Conservation (phyloP, 495 filamentous ascomycete species). For the Penicillium roqueforti region DNA sequence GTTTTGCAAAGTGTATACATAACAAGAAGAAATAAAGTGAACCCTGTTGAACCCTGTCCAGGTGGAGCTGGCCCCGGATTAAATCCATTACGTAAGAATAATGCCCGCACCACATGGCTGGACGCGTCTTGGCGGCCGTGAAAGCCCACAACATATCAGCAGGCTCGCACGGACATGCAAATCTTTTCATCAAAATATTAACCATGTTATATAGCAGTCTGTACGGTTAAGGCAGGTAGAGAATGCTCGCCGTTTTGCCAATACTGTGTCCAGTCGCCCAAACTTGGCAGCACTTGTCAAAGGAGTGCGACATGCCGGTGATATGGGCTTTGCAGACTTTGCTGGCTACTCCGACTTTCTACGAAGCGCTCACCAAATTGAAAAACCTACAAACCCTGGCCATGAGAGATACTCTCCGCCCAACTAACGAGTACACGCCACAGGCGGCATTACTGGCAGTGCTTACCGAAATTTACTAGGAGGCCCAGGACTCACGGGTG, state of each 20-base stretch:
- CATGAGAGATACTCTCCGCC: neutral
- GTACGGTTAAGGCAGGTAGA: neutral
- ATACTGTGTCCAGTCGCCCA: neutral
- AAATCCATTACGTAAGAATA: too few species aligned
- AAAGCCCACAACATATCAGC: neutral
- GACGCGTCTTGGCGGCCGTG: too few species aligned
- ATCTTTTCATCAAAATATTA: neutral
- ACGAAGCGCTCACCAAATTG: neutral
- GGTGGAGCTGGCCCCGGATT: too few species aligned
- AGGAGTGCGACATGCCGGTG: neutral
- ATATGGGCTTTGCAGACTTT: neutral
- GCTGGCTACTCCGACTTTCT: neutral
- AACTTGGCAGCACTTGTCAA: neutral
- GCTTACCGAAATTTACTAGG: neutral
- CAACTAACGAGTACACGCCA: neutral
- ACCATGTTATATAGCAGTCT: neutral
- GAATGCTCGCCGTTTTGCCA: neutral
- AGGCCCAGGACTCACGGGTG: neutral
- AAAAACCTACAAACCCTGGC: neutral
- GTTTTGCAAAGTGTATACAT: neutral
- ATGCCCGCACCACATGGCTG: too few species aligned
- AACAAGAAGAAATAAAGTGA: neutral
- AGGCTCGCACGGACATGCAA: neutral
- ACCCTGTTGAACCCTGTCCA: too few species aligned
- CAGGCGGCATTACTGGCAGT: neutral